Percentiles rank a stretch among this genome's conserved stretches.
Conservation (phyloP, 495 filamentous ascomycete species). For the Penicillium lividum region DNA sequence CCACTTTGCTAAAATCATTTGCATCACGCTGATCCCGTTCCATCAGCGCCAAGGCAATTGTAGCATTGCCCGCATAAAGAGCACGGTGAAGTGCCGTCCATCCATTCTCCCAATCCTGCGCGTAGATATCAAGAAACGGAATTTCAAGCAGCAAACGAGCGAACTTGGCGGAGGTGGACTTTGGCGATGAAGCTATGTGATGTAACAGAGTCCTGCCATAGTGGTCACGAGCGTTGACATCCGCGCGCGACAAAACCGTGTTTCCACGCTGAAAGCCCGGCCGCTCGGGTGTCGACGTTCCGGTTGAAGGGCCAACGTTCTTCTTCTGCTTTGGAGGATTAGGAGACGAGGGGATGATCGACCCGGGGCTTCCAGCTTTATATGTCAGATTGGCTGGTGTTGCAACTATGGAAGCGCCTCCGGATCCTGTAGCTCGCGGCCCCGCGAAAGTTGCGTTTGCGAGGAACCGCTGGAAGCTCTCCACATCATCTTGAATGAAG, state of each 20-base stretch:
- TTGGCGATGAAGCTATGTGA: conserved; percentile 74
- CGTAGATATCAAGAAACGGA: conserved; percentile 81
- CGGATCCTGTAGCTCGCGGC: conserved; percentile 33
- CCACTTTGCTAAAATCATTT: conserved; percentile 48
- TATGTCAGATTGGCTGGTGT: conserved; percentile 22
- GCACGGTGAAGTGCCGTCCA: conserved; percentile 95
- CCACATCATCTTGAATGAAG: conserved; percentile 95
- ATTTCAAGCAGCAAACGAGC: conserved; percentile 76
- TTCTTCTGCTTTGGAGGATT: conserved; percentile 45
- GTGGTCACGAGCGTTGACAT: conserved; percentile 81
- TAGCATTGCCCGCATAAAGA: conserved; percentile 88
- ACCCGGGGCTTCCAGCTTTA: conserved; percentile 51
- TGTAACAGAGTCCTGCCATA: conserved; percentile 81
- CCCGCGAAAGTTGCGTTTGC: conserved; percentile 56
- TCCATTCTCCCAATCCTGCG: conserved; percentile 86
- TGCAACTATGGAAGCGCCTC: conserved; percentile 28
- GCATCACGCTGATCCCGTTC: conserved; percentile 70
- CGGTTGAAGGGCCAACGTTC: conserved; percentile 31
- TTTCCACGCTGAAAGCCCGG: conserved; percentile 17
- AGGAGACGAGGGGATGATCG: conserved; percentile 50
- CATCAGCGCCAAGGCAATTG: conserved; percentile 78
- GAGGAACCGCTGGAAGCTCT: conserved; percentile 82
- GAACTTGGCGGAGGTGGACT: conserved; percentile 66
- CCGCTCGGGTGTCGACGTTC: conserved; percentile 29
- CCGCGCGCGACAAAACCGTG: conserved; percentile 58